Percentiles rank a stretch among this genome's conserved stretches.
Evolutionary conservation across 441 rosid genomes (phyloP).

Genomic region (Mallotus japonicus): DNA sequence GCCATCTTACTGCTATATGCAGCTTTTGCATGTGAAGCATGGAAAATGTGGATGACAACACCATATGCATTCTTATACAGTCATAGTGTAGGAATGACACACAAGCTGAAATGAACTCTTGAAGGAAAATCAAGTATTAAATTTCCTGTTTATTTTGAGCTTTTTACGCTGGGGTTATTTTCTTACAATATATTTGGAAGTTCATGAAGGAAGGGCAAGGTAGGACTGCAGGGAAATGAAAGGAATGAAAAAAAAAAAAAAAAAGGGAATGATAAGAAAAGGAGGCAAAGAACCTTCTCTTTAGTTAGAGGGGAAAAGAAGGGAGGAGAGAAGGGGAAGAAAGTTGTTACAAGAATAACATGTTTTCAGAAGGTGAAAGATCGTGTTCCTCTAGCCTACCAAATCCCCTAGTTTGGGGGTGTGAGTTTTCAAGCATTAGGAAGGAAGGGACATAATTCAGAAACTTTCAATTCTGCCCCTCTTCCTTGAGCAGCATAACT

Average conservation of each 20-base stretch:
- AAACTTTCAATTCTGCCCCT: not conserved
- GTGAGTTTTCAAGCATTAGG: not conserved
- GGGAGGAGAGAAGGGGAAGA: not conserved
- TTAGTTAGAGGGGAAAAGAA: not conserved
- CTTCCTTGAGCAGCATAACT: not conserved
- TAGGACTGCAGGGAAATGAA: not conserved
- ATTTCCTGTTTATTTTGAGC: not conserved
- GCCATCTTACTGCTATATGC: not conserved
- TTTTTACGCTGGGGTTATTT: not conserved
- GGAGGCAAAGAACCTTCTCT: not conserved
- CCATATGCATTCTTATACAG: not conserved
- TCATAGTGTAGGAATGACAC: not conserved
- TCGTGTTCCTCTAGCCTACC: not conserved
- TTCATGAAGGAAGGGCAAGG: not conserved
- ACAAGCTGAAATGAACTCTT: not conserved
- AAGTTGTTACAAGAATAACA: not conserved
- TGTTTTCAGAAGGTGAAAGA: not conserved
- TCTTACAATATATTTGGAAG: constrained; percentile 1
- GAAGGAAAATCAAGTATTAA: not conserved
- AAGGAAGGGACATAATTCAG: not conserved
- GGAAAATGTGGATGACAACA: not conserved
- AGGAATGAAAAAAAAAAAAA: not conserved
- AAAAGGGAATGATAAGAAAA: not conserved
- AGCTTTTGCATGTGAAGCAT: not conserved
- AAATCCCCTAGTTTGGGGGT: not conserved